Base-by-base conservation (phyloP, 805 yeast genomes). In the Nakazawaea anatomiae region DNA sequence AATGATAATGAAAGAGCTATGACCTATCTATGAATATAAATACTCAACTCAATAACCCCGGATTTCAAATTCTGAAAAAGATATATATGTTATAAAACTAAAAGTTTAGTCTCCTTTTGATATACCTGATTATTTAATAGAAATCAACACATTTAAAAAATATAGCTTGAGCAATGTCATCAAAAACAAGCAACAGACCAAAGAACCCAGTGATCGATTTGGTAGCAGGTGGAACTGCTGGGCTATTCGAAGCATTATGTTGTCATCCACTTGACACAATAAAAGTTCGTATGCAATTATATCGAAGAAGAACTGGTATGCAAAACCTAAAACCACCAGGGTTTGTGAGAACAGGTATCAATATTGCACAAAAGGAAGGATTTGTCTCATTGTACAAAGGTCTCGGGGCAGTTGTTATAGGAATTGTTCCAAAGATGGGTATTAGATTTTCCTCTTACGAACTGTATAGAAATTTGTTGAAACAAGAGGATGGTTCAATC, bases 201-300 rank as follows among this genome's bases (percentile, higher is more conserved):
- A 70, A 69, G 51, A 70, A 69, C 48, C 60, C 84, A 28, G 79
- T 82, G 10, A 76, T 84, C 51, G 90, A 86, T 62, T 75, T 87
- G 58, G 75, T 89, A 46, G 94, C 97, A 35, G 99, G 99, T 60
- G 99, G 99, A 61, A 83, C 92, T 6, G 99, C 99, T 11, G 99
- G 99, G 53, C 75, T 92, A 54, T 89, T 91, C 65, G 99, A 92
- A 75, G 99, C 98, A n/a, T 76, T 94, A 56, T 83, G 92, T 67
- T 92, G 99, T 68, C 99, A 92, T 69, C 98, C 98, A n/a, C 78
- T 92, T 60, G 99, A 92, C 67, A 92, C 99, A 40, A 88, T 92
- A 66, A 92, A 92, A 70, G 99, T 92, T 55, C 82, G 98, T 65
- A 92, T 92, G 98, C 98, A 92, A 69, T 77, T 92, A 60, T 85